These are phyloP conservation scores for Lepidopterella palustris DNA, from an alignment of 495 filamentous ascomycete genomes.

Conservation along the genomic window DNA sequence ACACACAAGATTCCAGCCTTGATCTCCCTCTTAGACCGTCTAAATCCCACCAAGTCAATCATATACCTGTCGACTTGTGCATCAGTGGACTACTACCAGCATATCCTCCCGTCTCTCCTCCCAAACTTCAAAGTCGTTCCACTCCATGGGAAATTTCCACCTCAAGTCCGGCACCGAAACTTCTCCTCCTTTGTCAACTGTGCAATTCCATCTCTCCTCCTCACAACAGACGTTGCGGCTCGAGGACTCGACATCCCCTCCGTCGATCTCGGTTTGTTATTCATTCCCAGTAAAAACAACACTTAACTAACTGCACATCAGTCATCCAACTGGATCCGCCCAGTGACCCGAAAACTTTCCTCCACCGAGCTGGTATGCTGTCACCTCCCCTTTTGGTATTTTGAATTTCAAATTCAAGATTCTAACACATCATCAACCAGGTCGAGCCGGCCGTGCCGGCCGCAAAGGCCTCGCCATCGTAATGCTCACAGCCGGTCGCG, in stretches of 20 bases:
- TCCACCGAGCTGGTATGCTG: constrained; percentile 93
- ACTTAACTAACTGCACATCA: no score
- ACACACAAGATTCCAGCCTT: constrained; percentile 71
- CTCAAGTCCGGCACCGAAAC: constrained; percentile 73
- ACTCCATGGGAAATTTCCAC: constrained; percentile 82
- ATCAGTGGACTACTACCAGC: constrained; percentile 86
- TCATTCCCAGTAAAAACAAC: no score
- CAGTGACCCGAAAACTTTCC: constrained; percentile 86
- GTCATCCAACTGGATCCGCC: constrained; percentile 91
- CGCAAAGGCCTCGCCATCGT: constrained; percentile 78
- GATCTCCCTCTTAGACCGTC: constrained; percentile 57
- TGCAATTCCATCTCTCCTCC: constrained; percentile 62
- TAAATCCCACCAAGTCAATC: constrained; percentile 74
- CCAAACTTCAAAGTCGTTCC: constrained; percentile 61
- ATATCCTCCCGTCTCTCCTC: constrained; percentile 63
- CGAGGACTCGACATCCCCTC: constrained; percentile 90
- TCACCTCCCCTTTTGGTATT: no score
- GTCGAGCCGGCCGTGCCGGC: constrained; percentile 85
- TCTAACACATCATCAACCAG: no score
- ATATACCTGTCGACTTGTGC: constrained; percentile 92
- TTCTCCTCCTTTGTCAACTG: constrained; percentile 69
- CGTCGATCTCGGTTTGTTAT: no score
- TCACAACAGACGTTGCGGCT: constrained; percentile 82
- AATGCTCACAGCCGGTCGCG: constrained; percentile 71
- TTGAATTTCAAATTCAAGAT: no score